A percentile compares a stretch with the other conserved stretches of the same genome.
Conservation (phyloP, 306 rosid species). For the Castanea crenata region DNA sequence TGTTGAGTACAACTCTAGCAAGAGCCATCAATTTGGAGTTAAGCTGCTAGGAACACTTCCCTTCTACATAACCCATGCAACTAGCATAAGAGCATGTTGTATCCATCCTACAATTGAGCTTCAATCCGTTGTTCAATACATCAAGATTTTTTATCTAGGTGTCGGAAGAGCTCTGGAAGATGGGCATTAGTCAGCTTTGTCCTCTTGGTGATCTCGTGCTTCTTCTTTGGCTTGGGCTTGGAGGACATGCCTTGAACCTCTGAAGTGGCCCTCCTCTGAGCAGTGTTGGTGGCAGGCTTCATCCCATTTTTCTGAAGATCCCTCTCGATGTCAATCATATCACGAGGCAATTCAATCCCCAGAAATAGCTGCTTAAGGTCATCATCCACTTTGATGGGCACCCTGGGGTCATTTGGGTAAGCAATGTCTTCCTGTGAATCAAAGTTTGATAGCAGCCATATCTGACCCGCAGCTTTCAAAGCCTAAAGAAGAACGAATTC, state of each 20-base stretch:
- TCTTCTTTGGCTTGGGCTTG: constrained; percentile 83
- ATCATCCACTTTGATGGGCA: constrained; percentile 73
- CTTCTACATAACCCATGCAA: not conserved
- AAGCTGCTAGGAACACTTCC: not conserved
- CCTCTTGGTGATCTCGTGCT: constrained; percentile 85
- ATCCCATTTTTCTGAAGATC: constrained; percentile 93
- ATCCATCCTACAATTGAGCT: constrained; percentile 11
- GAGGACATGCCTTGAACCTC: constrained; percentile 70
- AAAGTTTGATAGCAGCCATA: constrained; percentile 91
- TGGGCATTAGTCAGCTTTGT: constrained; percentile 93
- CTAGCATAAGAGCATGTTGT: not conserved
- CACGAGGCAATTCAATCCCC: constrained; percentile 80
- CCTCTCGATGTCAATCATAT: constrained; percentile 86
- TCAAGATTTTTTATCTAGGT: constrained; percentile 32
- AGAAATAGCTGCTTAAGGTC: constrained; percentile 79
- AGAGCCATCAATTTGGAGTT: not conserved
- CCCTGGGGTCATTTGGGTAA: constrained; percentile 86
- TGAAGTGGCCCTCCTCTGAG: constrained; percentile 83
- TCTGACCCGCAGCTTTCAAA: constrained; percentile 77
- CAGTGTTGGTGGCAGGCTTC: constrained; percentile 95
- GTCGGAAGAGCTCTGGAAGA: constrained; percentile 91
- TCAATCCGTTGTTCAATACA: not conserved
- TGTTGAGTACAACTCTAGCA: not conserved
- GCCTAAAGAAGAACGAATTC: constrained; percentile 39
- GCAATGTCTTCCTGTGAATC: constrained; percentile 98